Percentiles rank a stretch among this genome's conserved stretches.
These are phyloP conservation scores for Saccharomyces hybrid DNA, from an alignment of 1,139 yeast species.

Conservation along the genomic window DNA sequence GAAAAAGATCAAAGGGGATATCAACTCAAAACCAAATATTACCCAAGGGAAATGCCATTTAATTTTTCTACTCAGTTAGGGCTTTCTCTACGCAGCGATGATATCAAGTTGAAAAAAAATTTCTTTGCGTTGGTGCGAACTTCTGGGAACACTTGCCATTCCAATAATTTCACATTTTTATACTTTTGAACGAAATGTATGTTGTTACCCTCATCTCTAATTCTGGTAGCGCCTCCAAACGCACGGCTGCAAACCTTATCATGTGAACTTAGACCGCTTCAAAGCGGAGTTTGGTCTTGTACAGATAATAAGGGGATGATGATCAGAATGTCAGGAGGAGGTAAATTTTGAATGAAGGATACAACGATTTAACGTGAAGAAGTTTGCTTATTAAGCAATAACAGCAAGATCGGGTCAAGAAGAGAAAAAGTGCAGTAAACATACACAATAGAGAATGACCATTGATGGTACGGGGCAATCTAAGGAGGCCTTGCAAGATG, in stretches of 20 bases:
- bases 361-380: not conserved
- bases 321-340: not conserved
- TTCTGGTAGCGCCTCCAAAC: not conserved
- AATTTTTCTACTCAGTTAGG: not conserved
- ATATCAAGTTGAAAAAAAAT: constrained; percentile 3
- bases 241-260: not conserved
- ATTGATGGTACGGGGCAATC: constrained; percentile 13
- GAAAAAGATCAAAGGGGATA: not conserved
- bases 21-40: not conserved
- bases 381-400: not conserved
- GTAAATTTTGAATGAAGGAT: not conserved
- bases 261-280: not conserved
- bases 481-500: constrained; percentile 15
- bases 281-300: not conserved
- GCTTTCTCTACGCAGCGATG: constrained; percentile 1
- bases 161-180: constrained; percentile 7
- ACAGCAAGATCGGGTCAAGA: not conserved
- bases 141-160: constrained; percentile 5
- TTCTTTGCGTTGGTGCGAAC: constrained; percentile 14
- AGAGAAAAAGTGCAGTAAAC: not conserved
- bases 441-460: constrained; percentile 13
- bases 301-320: not conserved
- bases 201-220: not conserved
- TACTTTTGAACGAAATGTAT: not conserved
- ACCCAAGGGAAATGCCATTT: constrained; percentile 7